Evolutionary conservation across 176 grass and related monocot genomes (phyloP), one percentile per base, ranked within the genome.

Genomic region (Lolium multiflorum): DNA sequence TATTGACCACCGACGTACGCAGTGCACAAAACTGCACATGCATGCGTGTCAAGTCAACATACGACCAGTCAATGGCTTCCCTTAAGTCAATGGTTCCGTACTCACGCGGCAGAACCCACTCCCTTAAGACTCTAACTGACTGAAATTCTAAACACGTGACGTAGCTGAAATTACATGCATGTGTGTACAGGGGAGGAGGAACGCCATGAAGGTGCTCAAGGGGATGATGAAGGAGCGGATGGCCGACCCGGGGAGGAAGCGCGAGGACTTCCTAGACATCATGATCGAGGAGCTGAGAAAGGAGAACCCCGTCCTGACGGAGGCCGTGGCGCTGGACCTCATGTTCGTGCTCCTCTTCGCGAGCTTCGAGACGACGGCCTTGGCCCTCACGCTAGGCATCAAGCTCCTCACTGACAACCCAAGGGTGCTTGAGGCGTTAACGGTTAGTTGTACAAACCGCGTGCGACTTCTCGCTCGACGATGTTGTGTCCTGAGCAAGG

Each of bases 321-420:
- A 94, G 74, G 49, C 71, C 7, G 20, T 92, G 1, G 93, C 93
- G 48, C 82, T 94, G 5, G 93, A 94, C 83, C 86, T 92, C 84
- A 88, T 90, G 90, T 90, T 94, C 71, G 90, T 90, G 74, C 87
- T 94, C 51, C 90, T 94, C 82, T 94, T 94, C 63, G 87, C 93
- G 47, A 90, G 93, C 73, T 94, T 90, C 71, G 90, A 94, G 87
- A 92, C 93, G 12, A 94, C 93, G 14, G 82, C 95, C 4, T 85
- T 97, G 92, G 85, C 90, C 15, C 92, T 97, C 85, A 97, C 95
- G 66, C 86, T 92, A 11, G 95, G 86, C 73, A 75, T 97, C 78
- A 94, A 90, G 80, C 91, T 94, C 65, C 81, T 97, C 44, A 74
- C 83, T 4, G 90, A 97, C 7, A 92, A 94, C 86, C 90, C 92